Evolutionary conservation across 176 grass and related monocot species (phyloP).

Genomic region (Raddia distichophylla): DNA sequence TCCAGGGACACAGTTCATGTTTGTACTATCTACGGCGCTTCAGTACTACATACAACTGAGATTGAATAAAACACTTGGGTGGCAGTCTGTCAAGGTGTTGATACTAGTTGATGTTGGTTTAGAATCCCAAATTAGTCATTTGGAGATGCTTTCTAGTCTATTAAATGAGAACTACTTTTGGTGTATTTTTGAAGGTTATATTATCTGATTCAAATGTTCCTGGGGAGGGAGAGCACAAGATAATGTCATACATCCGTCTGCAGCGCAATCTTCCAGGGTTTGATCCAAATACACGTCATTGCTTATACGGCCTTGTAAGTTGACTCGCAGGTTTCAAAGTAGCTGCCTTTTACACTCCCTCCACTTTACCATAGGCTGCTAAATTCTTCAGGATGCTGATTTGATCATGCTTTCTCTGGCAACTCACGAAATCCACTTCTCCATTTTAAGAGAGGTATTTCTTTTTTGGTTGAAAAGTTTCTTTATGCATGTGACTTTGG

Average conservation of each 20-base stretch:
- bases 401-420: slow-evolving; percentile 98
- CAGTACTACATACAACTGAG: slow-evolving; percentile 95
- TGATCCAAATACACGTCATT: slow-evolving; percentile 87
- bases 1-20: slow-evolving; percentile 91
- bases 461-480: slow-evolving; percentile 23
- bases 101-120: slow-evolving; percentile 39
- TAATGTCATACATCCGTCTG: slow-evolving; percentile 96
- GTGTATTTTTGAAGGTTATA: slow-evolving; percentile 77
- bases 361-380: slow-evolving; percentile 9
- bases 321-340: slow-evolving; percentile 2
- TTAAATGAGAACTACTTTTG: slow-evolving; percentile 51
- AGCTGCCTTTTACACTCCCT: not conserved
- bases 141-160: slow-evolving; percentile 43
- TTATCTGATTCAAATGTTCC: slow-evolving; percentile 98
- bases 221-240: slow-evolving; percentile 95
- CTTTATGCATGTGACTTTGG: not conserved
- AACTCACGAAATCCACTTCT: slow-evolving; percentile 95
- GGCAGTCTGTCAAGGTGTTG: slow-evolving; percentile 90
- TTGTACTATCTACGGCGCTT: slow-evolving; percentile 77
- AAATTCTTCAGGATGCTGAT: slow-evolving; percentile 88
- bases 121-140: slow-evolving; percentile 35
- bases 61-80: slow-evolving; percentile 74
- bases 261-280: slow-evolving; percentile 91
- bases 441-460: slow-evolving; percentile 96
- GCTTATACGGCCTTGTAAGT: slow-evolving; percentile 93